Evolutionary conservation across 768 basidiomycete genomes (phyloP).

Genomic region (Psilocybe sp.): DNA sequence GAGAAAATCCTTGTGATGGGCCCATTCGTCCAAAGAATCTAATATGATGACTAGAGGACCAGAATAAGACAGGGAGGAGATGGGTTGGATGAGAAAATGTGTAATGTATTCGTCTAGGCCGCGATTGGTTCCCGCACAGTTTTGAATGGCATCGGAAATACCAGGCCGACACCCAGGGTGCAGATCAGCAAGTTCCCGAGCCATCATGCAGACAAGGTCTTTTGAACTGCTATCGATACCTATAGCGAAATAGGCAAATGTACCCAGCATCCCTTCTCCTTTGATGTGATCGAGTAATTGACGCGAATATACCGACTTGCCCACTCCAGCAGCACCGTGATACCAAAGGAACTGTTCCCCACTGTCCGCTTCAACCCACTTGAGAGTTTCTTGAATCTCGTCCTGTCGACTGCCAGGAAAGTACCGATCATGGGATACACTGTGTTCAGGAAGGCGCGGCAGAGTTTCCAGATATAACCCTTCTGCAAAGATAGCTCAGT

Average conservation of each 20-base stretch:
- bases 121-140: no score
- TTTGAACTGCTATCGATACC: not conserved
- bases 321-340: constrained; percentile 8
- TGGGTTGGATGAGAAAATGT: not conserved
- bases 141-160: no score
- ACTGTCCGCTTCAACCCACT: not conserved
- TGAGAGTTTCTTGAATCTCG: not conserved
- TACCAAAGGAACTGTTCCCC: constrained; percentile 1
- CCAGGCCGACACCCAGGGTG: not conserved
- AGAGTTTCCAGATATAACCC: no score
- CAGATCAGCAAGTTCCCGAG: constrained; percentile 1
- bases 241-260: not conserved
- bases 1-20: not conserved
- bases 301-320: constrained; percentile 6
- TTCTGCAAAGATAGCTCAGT: no score
- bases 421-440: no score
- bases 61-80: not conserved
- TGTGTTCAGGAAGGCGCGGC: no score
- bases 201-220: constrained; percentile 5
- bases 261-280: not conserved
- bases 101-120: no score
- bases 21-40: constrained; percentile 10
- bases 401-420: no score
- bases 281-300: not conserved
- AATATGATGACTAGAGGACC: constrained; percentile 2